Conservation (phyloP, 1,284 basidiomycete species). For the Kwoniella shivajii region DNA sequence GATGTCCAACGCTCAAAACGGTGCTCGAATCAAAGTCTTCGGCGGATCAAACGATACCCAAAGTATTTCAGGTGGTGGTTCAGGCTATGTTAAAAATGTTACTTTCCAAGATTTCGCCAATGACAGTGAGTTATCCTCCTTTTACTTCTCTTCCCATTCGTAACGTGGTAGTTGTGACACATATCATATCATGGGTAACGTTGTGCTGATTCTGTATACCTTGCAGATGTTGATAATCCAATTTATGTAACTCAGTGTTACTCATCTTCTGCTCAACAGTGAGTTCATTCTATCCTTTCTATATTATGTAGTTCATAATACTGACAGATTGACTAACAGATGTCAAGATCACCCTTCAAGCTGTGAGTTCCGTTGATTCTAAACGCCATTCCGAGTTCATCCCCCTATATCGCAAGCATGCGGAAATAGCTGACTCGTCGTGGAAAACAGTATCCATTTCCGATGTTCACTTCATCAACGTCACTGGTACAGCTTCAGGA, state of each 20-base stretch:
- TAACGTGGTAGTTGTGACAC: not conserved
- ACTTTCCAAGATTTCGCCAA: constrained; percentile 27
- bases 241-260: constrained; percentile 64
- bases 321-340: not conserved
- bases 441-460: constrained; percentile 60
- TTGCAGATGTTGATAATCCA: constrained; percentile 60
- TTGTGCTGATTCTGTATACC: not conserved
- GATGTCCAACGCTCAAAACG: constrained; percentile 66
- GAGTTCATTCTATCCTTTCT: not conserved
- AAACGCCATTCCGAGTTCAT: not conserved
- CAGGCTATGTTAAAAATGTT: constrained; percentile 62
- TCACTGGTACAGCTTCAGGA: constrained; percentile 63
- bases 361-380: constrained; percentile 8
- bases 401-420: constrained; percentile 53
- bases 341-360: constrained; percentile 30
- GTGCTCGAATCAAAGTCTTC: constrained; percentile 69
- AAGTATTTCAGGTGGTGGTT: constrained; percentile 60
- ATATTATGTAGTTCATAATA: not conserved
- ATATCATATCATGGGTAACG: not conserved
- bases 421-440: constrained; percentile 49
- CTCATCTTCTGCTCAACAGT: constrained; percentile 48
- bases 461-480: constrained; percentile 57
- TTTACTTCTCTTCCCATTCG: not conserved
- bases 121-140: constrained; percentile 18
- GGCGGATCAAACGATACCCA: constrained; percentile 56